Percentiles rank a stretch among this genome's conserved stretches.
Conservation (phyloP, 73 alveolate genomes). For the Breviolum minutum region DNA sequence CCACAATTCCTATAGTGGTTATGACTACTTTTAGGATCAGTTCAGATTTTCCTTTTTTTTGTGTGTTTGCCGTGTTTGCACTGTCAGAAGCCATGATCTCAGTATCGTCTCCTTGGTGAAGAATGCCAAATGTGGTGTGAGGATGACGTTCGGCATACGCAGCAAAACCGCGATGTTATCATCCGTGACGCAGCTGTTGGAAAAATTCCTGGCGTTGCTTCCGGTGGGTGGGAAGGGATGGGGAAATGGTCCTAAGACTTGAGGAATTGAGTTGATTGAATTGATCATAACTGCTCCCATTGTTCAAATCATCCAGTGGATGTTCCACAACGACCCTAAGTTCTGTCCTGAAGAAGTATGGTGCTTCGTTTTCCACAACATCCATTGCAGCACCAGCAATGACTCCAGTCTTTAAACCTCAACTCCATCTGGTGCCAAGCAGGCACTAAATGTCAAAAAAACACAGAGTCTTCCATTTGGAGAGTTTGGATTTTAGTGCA, state of each 20-base stretch:
- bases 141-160: slow-evolving; percentile 84
- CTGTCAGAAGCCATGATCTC: background rate
- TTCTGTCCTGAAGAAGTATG: slow-evolving; percentile 91
- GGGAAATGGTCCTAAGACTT: background rate
- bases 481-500: no score
- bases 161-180: slow-evolving; percentile 75
- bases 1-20: no score
- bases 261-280: background rate
- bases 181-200: slow-evolving; percentile 38
- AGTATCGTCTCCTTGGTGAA: slow-evolving; percentile 46
- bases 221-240: background rate
- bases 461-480: no score
- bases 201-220: background rate
- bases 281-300: background rate
- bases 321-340: background rate
- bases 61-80: background rate
- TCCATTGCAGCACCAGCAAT: slow-evolving; percentile 92
- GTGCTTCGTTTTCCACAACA: slow-evolving; percentile 87
- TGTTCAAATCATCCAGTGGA: no score
- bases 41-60: no score
- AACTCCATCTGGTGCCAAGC: background rate
- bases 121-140: slow-evolving; percentile 82
- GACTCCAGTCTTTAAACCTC: slow-evolving; percentile 57
- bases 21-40: no score
- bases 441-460: no score